Evolutionary conservation across 768 basidiomycete species (phyloP).

Genomic region (Leccinum barrowsii): DNA sequence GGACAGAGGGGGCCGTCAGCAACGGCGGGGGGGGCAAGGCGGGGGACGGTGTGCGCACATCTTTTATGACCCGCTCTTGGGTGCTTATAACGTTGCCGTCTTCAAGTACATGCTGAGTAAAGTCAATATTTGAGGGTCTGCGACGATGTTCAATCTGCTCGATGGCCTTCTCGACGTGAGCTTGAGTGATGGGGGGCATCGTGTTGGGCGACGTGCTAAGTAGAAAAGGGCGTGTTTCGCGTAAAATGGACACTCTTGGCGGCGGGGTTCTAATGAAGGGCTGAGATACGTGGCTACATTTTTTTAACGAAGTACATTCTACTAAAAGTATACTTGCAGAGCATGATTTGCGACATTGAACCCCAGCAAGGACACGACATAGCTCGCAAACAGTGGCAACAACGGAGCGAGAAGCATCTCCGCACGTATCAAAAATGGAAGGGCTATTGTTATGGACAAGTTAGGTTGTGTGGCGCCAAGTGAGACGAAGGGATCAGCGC

Average conservation of each 20-base stretch:
- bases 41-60: conserved; percentile 48
- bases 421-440: conserved; percentile 91
- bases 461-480: conserved; percentile 9
- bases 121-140: conserved; percentile 69
- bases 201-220: neutral
- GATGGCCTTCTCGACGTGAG: conserved; percentile 34
- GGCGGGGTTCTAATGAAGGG: conserved; percentile 30
- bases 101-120: conserved; percentile 88
- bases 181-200: conserved; percentile 35
- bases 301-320: conserved; percentile 7
- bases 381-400: conserved; percentile 81
- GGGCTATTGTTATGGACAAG: conserved; percentile 43
- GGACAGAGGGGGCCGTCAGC: neutral
- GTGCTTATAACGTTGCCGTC: conserved; percentile 91
- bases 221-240: neutral
- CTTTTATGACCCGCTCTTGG: conserved; percentile 93
- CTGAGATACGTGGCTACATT: conserved; percentile 12
- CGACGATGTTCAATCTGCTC: conserved; percentile 41
- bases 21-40: conserved; percentile 2
- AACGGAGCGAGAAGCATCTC: conserved; percentile 90
- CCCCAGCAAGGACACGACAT: conserved; percentile 82
- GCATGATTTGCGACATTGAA: conserved; percentile 87
- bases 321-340: conserved; percentile 77
- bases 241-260: conserved; percentile 14
- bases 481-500: conserved; percentile 20